Conservation (phyloP, 2,329 filamentous ascomycete genomes). For the Seiridium unicorne region DNA sequence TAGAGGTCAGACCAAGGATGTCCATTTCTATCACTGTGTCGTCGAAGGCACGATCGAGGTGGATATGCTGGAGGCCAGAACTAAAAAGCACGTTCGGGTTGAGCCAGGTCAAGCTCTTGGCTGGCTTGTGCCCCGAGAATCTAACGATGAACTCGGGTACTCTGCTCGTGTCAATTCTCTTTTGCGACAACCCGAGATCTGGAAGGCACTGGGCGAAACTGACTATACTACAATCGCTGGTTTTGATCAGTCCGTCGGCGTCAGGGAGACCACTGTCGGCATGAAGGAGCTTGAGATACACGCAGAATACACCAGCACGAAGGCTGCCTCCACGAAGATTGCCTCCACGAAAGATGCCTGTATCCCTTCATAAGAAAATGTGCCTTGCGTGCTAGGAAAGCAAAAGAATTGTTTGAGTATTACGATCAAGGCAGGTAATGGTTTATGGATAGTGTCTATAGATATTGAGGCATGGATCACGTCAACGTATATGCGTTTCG, state of each 20-base stretch:
- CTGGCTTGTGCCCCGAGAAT: conserved; percentile 5
- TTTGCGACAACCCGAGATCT: conserved; percentile 19
- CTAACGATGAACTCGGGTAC: not conserved
- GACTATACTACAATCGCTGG: conserved; percentile 22
- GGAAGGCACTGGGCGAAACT: conserved; percentile 22
- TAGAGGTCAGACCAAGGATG: conserved; percentile 34
- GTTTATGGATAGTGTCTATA: too few species aligned
- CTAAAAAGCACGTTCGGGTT: conserved; percentile 9
- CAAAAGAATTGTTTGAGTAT: too few species aligned
- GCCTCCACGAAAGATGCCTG: too few species aligned
- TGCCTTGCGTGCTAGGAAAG: too few species aligned
- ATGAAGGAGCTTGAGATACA: not conserved
- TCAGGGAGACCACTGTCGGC: not conserved
- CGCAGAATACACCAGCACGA: too few species aligned
- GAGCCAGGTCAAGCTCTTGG: conserved; percentile 14
- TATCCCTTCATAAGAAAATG: too few species aligned
- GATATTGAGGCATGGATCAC: too few species aligned
- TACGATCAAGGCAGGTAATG: too few species aligned
- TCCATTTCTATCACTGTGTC: conserved; percentile 38
- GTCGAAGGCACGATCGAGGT: conserved; percentile 37
- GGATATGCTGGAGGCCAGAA: conserved; percentile 33
- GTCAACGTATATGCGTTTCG: too few species aligned
- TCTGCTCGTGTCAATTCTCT: conserved; percentile 15
- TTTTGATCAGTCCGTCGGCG: conserved; percentile 1
- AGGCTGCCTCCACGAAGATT: too few species aligned